Conservation (phyloP, 768 basidiomycete species). For the Macrolepiota dolichaula region DNA sequence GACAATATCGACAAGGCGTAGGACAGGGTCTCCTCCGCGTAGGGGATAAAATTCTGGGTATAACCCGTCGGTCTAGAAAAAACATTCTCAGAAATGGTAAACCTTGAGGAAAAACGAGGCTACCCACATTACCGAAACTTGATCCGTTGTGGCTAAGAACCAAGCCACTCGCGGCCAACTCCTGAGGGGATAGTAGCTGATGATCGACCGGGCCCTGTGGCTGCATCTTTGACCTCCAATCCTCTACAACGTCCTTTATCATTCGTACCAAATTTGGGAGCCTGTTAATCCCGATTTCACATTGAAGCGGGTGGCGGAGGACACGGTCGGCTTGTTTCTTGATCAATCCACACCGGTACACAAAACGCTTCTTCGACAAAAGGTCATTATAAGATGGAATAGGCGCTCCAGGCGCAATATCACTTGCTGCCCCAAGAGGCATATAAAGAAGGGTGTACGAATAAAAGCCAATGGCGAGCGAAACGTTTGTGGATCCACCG, state of each 20-base stretch:
- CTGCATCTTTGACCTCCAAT: constrained; percentile 15
- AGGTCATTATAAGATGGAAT: constrained; percentile 39
- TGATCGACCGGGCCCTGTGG: constrained; percentile 10
- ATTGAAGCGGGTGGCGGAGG: constrained; percentile 43
- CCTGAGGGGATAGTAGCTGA: constrained; percentile 19
- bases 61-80: constrained; percentile 27
- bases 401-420: constrained; percentile 28
- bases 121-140: constrained; percentile 40
- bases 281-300: constrained; percentile 33
- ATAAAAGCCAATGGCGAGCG: constrained; percentile 39
- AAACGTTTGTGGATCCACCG: constrained; percentile 43
- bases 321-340: constrained; percentile 30
- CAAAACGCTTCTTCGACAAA: constrained; percentile 45
- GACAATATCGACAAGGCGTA: constrained; percentile 10
- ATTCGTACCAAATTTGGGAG: constrained; percentile 23
- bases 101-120: constrained; percentile 5
- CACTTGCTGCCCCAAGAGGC: constrained; percentile 30
- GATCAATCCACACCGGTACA: constrained; percentile 35
- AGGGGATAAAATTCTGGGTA: constrained; percentile 35
- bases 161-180: constrained; percentile 22
- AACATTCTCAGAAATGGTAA: not conserved
- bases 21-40: constrained; percentile 3
- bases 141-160: constrained; percentile 31
- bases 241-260: constrained; percentile 14
- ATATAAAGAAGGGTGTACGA: constrained; percentile 43